phyloP scores from a whole-genome alignment of 2,329 filamentous ascomycete species.

The Epichloe glyceriae region DNA sequence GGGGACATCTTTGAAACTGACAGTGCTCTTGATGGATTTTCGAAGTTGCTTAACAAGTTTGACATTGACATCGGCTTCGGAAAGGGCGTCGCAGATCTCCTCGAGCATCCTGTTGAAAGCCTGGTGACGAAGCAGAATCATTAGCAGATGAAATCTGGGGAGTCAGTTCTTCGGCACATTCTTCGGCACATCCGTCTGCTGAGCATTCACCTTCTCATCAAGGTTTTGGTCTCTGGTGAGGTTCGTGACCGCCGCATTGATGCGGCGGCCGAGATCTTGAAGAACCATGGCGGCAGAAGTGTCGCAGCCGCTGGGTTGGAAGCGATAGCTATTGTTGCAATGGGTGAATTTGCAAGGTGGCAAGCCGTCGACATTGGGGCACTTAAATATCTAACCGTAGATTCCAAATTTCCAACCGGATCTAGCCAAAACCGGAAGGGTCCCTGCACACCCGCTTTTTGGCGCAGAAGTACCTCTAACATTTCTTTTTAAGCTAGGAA shows the following conservation, averaged over 20 bases:
- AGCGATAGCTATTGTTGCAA: slow-evolving; percentile 1
- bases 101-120: slow-evolving; percentile 98
- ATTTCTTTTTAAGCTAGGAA: no score
- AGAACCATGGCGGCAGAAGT: slow-evolving; percentile 62
- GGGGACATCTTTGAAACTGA: slow-evolving; percentile 90
- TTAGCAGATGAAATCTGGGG: background rate
- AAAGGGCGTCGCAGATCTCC: slow-evolving; percentile 88
- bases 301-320: slow-evolving; percentile 2
- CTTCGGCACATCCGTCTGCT: background rate
- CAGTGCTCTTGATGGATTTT: slow-evolving; percentile 78
- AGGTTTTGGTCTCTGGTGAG: slow-evolving; percentile 84
- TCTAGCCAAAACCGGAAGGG: no score
- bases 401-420: no score
- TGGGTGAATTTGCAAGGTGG: slow-evolving; percentile 5
- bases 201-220: slow-evolving; percentile 71
- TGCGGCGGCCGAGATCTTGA: slow-evolving; percentile 95
- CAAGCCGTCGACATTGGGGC: background rate
- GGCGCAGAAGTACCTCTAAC: no score
- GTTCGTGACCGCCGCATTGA: slow-evolving; percentile 91
- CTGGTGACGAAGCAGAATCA: slow-evolving; percentile 26
- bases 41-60: slow-evolving; percentile 81
- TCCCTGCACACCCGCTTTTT: no score
- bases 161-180: background rate
- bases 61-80: slow-evolving; percentile 96
- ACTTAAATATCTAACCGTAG: no score